These are phyloP conservation scores for Prunus kanzakura DNA, from an alignment of 306 rosid species.

Conservation along the genomic window DNA sequence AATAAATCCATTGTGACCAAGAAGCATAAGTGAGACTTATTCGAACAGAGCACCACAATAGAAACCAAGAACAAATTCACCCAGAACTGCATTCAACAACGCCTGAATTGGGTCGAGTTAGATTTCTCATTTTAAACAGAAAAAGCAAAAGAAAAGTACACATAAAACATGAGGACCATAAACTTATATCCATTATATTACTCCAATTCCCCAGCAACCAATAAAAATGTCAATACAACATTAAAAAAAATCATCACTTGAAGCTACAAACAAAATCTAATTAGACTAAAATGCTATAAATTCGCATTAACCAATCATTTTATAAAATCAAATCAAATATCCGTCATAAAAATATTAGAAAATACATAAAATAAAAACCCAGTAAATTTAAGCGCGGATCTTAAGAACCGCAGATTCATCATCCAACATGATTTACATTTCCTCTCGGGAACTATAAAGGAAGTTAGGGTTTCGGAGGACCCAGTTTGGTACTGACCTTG, in stretches of 20 bases:
- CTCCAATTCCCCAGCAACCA: slow-evolving; percentile 17
- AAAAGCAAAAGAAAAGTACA: background rate
- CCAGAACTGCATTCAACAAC: background rate
- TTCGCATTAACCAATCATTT: background rate
- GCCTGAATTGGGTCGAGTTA: background rate
- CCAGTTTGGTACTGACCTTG: slow-evolving; percentile 48
- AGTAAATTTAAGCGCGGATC: slow-evolving; percentile 14
- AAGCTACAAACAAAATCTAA: background rate
- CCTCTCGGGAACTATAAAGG: background rate
- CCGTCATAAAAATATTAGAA: background rate
- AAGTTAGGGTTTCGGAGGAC: slow-evolving; percentile 6
- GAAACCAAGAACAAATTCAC: background rate
- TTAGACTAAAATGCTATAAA: background rate
- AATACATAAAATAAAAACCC: background rate
- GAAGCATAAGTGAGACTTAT: background rate
- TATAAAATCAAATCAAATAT: background rate
- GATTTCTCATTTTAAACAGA: background rate
- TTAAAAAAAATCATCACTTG: background rate
- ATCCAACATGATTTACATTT: background rate
- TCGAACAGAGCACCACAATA: background rate
- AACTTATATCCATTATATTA: slow-evolving; percentile 16
- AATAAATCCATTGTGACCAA: background rate
- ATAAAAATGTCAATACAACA: slow-evolving; percentile 1
- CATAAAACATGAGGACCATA: background rate
- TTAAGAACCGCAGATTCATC: slow-evolving; percentile 1